phyloP scores from a whole-genome alignment of 2,329 filamentous ascomycete species.

The Fusarium sp. region DNA sequence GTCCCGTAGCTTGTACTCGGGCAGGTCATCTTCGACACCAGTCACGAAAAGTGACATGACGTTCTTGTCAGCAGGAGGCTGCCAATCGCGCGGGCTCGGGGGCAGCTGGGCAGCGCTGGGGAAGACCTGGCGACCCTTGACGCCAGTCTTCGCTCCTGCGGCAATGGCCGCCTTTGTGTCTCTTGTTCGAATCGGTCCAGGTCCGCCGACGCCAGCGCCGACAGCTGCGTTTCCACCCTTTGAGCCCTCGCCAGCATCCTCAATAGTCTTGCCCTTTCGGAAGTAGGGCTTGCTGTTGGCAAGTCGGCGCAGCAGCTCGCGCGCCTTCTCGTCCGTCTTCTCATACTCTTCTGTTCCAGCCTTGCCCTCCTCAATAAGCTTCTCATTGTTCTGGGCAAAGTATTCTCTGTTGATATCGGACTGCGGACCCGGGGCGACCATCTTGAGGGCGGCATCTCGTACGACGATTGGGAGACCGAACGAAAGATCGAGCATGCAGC shows the following conservation, averaged over 20 bases:
- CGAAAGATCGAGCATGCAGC: slow-evolving; percentile 96
- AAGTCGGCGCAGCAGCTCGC: slow-evolving; percentile 82
- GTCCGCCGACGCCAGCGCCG: slow-evolving; percentile 66
- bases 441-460: slow-evolving; percentile 94
- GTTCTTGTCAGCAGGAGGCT: slow-evolving; percentile 81
- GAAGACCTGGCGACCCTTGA: slow-evolving; percentile 63
- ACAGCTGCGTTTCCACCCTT: slow-evolving; percentile 58
- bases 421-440: slow-evolving; percentile 92
- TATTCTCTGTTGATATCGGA: slow-evolving; percentile 96
- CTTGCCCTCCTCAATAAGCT: slow-evolving; percentile 89
- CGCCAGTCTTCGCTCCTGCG: slow-evolving; percentile 58
- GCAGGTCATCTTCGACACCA: slow-evolving; percentile 93
- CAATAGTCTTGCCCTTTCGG: slow-evolving; percentile 80
- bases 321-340: slow-evolving; percentile 95
- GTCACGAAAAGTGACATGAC: slow-evolving; percentile 95
- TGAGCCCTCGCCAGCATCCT: slow-evolving; percentile 53
- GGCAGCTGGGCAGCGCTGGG: slow-evolving; percentile 76
- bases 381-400: slow-evolving; percentile 97
- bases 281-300: slow-evolving; percentile 96
- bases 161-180: slow-evolving; percentile 63
- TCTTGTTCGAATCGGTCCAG: slow-evolving; percentile 80
- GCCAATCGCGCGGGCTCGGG: slow-evolving; percentile 82
- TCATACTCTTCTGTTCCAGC: slow-evolving; percentile 89
- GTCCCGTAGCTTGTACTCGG: slow-evolving; percentile 87
- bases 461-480: slow-evolving; percentile 96